phyloP scores from a whole-genome alignment of 345 rosid genomes.

The Eucalyptus tenuipes region DNA sequence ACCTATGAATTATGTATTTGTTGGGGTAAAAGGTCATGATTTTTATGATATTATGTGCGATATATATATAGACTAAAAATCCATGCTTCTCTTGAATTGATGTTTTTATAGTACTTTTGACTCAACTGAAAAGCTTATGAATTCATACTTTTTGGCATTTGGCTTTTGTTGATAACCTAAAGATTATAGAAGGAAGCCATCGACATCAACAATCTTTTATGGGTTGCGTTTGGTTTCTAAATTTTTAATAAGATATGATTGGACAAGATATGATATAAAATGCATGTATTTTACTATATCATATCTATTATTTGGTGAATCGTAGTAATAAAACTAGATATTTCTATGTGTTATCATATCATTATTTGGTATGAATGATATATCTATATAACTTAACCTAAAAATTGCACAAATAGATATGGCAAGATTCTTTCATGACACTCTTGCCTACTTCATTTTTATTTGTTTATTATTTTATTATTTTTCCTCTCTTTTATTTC shows the following conservation, averaged over 20 bases:
- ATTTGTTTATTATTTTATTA: no score
- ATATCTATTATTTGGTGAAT: fast-evolving
- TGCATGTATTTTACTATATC: no score
- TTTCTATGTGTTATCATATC: not conserved
- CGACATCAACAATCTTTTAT: not conserved
- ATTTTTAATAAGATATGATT: no score
- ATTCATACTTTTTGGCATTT: not conserved
- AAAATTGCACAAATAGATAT: not conserved
- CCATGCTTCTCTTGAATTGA: not conserved
- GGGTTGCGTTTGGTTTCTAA: not conserved
- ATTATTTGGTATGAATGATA: not conserved
- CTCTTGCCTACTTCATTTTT: not conserved
- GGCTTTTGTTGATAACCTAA: not conserved
- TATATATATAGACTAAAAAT: not conserved
- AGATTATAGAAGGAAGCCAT: not conserved
- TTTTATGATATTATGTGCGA: not conserved
- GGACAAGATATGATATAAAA: not conserved
- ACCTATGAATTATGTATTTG: not conserved
- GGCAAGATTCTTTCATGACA: not conserved
- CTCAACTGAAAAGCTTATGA: not conserved
- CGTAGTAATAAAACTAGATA: no score
- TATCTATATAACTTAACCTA: not conserved
- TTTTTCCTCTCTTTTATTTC: not conserved
- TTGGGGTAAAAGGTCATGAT: not conserved
- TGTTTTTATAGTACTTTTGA: not conserved